Base-by-base conservation (phyloP, 164 flowering plant genomes). In the Dillenia suffruticosa region DNA sequence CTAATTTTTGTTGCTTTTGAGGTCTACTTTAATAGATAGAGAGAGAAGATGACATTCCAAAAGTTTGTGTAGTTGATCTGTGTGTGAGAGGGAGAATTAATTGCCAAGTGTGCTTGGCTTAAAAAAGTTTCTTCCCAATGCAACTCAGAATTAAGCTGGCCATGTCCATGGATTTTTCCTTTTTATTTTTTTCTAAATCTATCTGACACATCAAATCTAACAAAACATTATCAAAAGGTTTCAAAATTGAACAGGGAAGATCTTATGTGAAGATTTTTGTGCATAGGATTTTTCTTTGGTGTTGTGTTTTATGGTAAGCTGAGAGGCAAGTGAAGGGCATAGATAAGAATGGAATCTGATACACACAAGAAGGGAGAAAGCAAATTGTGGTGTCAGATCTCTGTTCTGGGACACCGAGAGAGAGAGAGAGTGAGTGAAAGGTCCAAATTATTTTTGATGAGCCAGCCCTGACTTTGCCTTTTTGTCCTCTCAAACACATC, bases 401-500 rank as follows among this genome's bases (percentile, higher is more conserved):
- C 54, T 58, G 63, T 40, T 46, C 55, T 59, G 51, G 32, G 65
- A 55, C 26, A 13, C 65, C 65, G 63, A 12, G 51, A 61, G 49
- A 53, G 40, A 32, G 40, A 32, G 40, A 32, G 40, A 26, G 40
- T 2, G 40, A 26, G 40, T 2, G 40, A 26, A 5, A 26, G 40
- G 7, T 4, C 40, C 40, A 32, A 73, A 63, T 69, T 49, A 67
- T 66, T 69, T 61, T 6, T 26, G 46, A 57, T 9, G 49, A 14
- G 46, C 26, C 10, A 32, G 40, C 40, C 40, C 40, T 32, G 59
- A 58, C 60, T 58, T 61, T 56, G 40, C 54, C 72, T 72, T 72
- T 72, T 74, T 81, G 79, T 75, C 81, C 55, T 77, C 69, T 77
- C 70, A 66, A 64, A 67, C 71, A 66, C 84, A 64, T 43, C 24